Evolutionary conservation across 106 monocot genomes (phyloP).

Genomic region (Ottelia alismoides): DNA sequence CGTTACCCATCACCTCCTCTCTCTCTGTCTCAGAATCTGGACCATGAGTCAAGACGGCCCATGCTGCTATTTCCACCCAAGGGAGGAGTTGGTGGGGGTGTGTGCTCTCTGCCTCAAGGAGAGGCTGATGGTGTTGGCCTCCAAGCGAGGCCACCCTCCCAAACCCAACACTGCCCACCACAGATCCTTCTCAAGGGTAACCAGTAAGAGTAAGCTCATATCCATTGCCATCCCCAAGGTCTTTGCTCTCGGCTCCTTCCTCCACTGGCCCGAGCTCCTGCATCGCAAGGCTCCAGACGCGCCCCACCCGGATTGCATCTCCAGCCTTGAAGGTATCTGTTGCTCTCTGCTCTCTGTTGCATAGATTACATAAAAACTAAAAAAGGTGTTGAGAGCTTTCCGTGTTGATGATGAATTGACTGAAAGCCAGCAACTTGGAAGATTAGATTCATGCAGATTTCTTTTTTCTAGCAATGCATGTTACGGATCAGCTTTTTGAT

Average conservation of each 20-base stretch:
- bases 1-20: background rate
- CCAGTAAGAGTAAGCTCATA: conserved; percentile 21
- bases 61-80: conserved; percentile 56
- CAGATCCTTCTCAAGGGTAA: conserved; percentile 10
- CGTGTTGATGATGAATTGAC: no score
- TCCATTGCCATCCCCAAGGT: conserved; percentile 35
- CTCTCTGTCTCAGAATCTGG: background rate
- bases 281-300: background rate
- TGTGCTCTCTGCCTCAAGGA: conserved; percentile 76
- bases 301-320: conserved; percentile 26
- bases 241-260: conserved; percentile 40
- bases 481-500: no score
- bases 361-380: no score
- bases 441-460: no score
- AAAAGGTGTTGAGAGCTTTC: no score
- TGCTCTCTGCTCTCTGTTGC: no score
- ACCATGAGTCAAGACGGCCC: conserved; percentile 5
- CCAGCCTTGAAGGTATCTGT: conserved; percentile 53
- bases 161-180: conserved; percentile 7
- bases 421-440: no score
- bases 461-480: no score
- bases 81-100: conserved; percentile 42
- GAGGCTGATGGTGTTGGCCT: conserved; percentile 45
- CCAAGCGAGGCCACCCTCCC: conserved; percentile 18
- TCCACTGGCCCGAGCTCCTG: conserved; percentile 21